Evolutionary conservation across 2,329 filamentous ascomycete genomes (phyloP).

Genomic region (Colletotrichum lupini): DNA sequence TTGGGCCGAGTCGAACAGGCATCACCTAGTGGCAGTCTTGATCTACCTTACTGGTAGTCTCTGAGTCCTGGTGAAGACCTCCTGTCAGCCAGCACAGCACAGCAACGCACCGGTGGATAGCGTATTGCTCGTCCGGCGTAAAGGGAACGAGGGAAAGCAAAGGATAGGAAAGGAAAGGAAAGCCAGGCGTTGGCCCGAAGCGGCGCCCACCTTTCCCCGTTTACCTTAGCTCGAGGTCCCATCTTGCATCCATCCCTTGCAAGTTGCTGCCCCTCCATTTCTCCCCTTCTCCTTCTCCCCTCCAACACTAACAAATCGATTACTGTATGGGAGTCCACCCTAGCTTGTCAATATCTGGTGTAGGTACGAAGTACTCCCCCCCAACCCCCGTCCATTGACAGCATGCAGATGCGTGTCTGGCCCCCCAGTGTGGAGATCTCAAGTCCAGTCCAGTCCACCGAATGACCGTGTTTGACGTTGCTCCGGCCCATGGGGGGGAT

Average conservation of each 20-base stretch:
- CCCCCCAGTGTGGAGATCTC: constrained; percentile 13
- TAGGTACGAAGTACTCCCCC: too few relatives aligned
- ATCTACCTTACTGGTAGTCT: too few relatives aligned
- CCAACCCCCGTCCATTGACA: background rate
- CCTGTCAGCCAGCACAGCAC: background rate
- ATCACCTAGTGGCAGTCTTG: background rate
- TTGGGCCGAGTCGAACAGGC: constrained; percentile 29
- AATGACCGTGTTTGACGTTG: constrained; percentile 19
- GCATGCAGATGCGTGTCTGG: constrained; percentile 19
- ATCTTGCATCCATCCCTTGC: constrained; percentile 16
- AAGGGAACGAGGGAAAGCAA: constrained; percentile 8
- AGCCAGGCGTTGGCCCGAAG: constrained; percentile 29
- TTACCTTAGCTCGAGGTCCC: background rate
- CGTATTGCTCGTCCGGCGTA: background rate
- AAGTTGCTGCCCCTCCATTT: background rate
- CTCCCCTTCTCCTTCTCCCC: background rate
- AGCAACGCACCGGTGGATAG: background rate
- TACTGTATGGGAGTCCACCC: too few relatives aligned
- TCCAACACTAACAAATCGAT: background rate
- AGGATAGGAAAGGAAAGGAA: background rate
- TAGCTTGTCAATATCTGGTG: too few relatives aligned
- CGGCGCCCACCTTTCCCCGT: background rate
- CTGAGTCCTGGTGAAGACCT: background rate
- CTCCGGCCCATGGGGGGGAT: constrained; percentile 10
- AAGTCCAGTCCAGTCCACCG: background rate